These are phyloP conservation scores for Suhomyces faveliae DNA, from an alignment of 805 yeast species.

Conservation along the genomic window DNA sequence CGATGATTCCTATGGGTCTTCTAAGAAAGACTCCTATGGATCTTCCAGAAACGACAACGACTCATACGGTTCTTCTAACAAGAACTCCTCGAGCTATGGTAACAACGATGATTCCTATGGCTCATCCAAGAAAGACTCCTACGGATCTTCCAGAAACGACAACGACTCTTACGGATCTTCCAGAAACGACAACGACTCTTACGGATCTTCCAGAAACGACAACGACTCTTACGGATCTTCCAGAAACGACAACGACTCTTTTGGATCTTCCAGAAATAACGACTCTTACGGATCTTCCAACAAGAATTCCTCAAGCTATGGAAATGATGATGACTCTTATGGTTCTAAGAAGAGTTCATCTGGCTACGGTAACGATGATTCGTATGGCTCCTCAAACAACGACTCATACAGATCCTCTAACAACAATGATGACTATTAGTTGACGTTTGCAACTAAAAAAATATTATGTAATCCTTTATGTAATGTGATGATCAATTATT, in stretches of 20 bases:
- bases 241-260: not conserved
- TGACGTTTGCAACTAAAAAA: not conserved
- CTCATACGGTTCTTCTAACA: conserved; percentile 21
- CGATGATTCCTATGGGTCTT: conserved; percentile 17
- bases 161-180: conserved; percentile 24
- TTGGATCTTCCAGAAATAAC: too few species aligned
- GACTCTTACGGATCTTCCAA: conserved; percentile 17
- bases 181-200: conserved; percentile 12
- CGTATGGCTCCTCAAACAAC: conserved; percentile 21
- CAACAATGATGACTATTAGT: conserved; percentile 2
- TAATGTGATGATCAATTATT: not conserved
- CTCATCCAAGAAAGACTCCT: conserved; percentile 19
- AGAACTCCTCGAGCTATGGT: conserved; percentile 19
- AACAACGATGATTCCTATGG: conserved; percentile 18
- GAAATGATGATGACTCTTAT: conserved; percentile 16
- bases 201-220: conserved; percentile 8
- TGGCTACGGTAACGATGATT: too few species aligned
- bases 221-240: not conserved
- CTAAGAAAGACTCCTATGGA: conserved; percentile 20
- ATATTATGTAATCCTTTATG: not conserved
- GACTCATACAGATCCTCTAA: conserved; percentile 10
- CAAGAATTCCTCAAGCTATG: conserved; percentile 20
- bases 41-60: conserved; percentile 19
- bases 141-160: conserved; percentile 22
- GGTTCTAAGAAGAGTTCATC: too few species aligned